These are phyloP conservation scores for Truncatella angustata DNA, from an alignment of 2,329 filamentous ascomycete species.

Conservation along the genomic window DNA sequence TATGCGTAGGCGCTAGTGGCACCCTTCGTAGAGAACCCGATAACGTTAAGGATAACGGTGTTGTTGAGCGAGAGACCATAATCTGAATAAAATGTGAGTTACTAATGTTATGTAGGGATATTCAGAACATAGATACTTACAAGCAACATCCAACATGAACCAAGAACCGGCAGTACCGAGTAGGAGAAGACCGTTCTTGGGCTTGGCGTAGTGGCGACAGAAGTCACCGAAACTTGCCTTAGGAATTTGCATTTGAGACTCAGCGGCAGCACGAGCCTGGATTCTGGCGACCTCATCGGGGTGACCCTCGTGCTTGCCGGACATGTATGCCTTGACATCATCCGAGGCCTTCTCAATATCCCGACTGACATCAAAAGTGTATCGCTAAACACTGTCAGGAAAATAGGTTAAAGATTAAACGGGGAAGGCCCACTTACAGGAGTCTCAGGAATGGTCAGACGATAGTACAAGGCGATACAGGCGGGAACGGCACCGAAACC, in stretches of 20 bases:
- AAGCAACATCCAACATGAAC: conserved; percentile 61
- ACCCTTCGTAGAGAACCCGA: conserved; percentile 63
- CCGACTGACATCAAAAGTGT: conserved; percentile 78
- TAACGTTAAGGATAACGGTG: conserved; percentile 66
- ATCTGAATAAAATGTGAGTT: conserved; percentile 12
- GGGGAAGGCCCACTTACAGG: too few relatives aligned
- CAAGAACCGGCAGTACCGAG: conserved; percentile 81
- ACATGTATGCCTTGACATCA: conserved; percentile 74
- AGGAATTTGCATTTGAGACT: conserved; percentile 57
- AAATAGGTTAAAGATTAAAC: too few relatives aligned
- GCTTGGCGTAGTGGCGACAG: conserved; percentile 64
- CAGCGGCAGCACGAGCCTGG: conserved; percentile 51
- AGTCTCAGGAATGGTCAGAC: conserved; percentile 79
- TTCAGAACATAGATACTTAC: conserved; percentile 46
- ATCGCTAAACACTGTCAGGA: too few relatives aligned
- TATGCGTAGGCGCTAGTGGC: conserved; percentile 61
- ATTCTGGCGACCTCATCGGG: conserved; percentile 68
- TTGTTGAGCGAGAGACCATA: conserved; percentile 76
- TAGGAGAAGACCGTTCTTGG: conserved; percentile 70
- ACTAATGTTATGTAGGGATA: conserved; percentile 3
- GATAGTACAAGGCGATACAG: conserved; percentile 77
- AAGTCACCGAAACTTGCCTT: conserved; percentile 76
- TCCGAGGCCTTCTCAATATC: conserved; percentile 72
- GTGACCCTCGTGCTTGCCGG: conserved; percentile 58
- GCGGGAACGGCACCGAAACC: conserved; percentile 80